These are phyloP conservation scores for Mikania micrantha DNA, from an alignment of 129 eudicot genomes.

Conservation along the genomic window DNA sequence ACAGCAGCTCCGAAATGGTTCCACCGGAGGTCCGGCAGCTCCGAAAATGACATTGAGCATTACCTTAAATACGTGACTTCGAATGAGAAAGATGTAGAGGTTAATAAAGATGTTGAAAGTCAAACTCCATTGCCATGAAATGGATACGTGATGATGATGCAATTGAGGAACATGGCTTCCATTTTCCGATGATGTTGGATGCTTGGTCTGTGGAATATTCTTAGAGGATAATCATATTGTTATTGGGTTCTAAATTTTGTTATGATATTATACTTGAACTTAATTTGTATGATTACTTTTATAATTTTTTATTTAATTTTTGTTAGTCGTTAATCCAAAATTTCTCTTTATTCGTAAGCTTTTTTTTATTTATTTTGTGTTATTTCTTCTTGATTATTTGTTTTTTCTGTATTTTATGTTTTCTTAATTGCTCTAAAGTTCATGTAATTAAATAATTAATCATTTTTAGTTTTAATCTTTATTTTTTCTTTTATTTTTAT, in stretches of 20 bases:
- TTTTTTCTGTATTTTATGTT: too few relatives aligned
- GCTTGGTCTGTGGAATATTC: neutral
- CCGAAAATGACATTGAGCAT: slow-evolving; percentile 39
- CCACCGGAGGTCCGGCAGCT: slow-evolving; percentile 46
- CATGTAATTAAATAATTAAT: too few relatives aligned
- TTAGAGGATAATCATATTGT: neutral
- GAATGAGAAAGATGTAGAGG: slow-evolving; percentile 23
- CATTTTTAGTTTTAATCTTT: too few relatives aligned
- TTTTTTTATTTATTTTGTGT: too few relatives aligned
- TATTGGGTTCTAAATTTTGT: slow-evolving; percentile 17
- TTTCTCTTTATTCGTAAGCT: too few relatives aligned
- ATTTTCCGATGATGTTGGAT: slow-evolving; percentile 31
- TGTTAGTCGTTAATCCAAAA: too few relatives aligned
- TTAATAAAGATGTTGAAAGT: slow-evolving; percentile 17
- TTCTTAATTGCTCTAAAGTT: too few relatives aligned
- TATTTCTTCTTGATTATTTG: too few relatives aligned
- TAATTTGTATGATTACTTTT: neutral
- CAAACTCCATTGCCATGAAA: slow-evolving; percentile 19
- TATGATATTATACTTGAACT: neutral
- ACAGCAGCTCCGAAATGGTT: slow-evolving; percentile 42
- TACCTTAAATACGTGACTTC: slow-evolving; percentile 45
- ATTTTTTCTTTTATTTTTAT: too few relatives aligned
- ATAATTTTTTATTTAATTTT: too few relatives aligned
- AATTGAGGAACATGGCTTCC: slow-evolving; percentile 21
- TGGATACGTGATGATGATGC: neutral